These are phyloP conservation scores for Spathaspora gorwiae DNA, from an alignment of 805 yeast species.

Conservation along the genomic window DNA sequence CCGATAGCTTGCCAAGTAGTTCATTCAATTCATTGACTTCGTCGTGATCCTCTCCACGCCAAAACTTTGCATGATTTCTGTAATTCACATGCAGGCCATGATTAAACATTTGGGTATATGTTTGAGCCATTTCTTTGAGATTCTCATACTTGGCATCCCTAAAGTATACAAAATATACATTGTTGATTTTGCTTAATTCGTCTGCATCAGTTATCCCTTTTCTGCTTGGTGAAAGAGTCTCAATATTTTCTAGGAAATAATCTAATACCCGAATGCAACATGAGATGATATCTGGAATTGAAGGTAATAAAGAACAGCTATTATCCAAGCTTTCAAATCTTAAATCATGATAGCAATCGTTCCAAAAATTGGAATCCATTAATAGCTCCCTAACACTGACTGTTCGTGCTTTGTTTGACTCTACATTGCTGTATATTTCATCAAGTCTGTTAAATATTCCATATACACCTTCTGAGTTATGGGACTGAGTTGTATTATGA, in stretches of 20 bases:
- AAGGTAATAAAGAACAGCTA: background rate
- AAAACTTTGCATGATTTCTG: background rate
- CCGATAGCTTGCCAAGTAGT: background rate
- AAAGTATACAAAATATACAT: no score
- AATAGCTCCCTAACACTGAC: background rate
- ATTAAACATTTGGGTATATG: background rate
- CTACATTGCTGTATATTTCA: background rate
- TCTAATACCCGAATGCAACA: background rate
- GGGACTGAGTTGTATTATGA: no score
- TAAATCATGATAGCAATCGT: background rate
- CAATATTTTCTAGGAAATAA: background rate
- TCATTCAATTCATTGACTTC: background rate
- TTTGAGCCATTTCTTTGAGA: background rate
- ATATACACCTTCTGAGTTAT: background rate
- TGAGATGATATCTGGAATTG: background rate
- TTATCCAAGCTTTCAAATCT: background rate
- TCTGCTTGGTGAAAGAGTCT: background rate
- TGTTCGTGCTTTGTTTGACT: background rate
- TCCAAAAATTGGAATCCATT: background rate
- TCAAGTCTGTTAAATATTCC: background rate
- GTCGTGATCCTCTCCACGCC: background rate
- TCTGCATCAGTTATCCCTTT: background rate
- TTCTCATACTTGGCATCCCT: background rate
- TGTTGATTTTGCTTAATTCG: background rate
- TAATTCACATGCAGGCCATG: no score